Conservation (phyloP, 2,329 filamentous ascomycete species). For the Leptodontidium sp. region DNA sequence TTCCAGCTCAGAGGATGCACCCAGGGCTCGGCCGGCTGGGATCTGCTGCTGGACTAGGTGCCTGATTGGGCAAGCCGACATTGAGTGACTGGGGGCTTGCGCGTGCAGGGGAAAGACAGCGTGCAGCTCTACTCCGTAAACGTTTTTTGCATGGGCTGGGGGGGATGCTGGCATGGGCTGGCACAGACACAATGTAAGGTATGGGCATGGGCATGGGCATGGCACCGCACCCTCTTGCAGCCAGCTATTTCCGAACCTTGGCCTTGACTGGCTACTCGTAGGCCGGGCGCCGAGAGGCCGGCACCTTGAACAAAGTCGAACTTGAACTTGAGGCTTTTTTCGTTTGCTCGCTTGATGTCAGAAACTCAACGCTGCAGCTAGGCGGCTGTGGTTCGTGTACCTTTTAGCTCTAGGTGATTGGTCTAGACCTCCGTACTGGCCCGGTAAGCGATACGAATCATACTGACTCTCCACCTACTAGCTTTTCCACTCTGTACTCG, state of each 20-base stretch:
- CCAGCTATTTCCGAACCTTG: conserved; percentile 10
- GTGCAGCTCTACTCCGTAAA: conserved; percentile 30
- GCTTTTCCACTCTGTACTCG: not conserved
- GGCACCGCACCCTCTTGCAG: too few species aligned
- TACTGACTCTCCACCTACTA: not conserved
- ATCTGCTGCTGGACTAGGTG: not conserved
- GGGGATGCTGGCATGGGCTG: not conserved
- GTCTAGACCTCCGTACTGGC: not conserved
- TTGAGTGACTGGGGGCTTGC: not conserved
- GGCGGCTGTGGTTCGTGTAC: not conserved
- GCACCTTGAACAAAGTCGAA: not conserved
- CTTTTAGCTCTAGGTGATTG: not conserved
- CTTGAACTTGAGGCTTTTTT: conserved; percentile 20
- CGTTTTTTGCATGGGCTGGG: conserved; percentile 34
- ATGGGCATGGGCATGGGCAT: too few species aligned
- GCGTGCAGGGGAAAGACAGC: conserved; percentile 19
- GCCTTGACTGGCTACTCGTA: not conserved
- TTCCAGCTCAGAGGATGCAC: not conserved
- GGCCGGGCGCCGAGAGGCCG: not conserved
- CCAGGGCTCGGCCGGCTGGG: conserved; percentile 1
- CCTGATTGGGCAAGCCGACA: conserved; percentile 1
- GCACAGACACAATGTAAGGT: too few species aligned
- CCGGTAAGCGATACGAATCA: not conserved
- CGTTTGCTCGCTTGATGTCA: conserved; percentile 4
- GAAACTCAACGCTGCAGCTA: not conserved